Evolutionary conservation across 768 basidiomycete genomes (phyloP), one percentile per base, ranked within the genome.

Genomic region (Baorangia bicolor): DNA sequence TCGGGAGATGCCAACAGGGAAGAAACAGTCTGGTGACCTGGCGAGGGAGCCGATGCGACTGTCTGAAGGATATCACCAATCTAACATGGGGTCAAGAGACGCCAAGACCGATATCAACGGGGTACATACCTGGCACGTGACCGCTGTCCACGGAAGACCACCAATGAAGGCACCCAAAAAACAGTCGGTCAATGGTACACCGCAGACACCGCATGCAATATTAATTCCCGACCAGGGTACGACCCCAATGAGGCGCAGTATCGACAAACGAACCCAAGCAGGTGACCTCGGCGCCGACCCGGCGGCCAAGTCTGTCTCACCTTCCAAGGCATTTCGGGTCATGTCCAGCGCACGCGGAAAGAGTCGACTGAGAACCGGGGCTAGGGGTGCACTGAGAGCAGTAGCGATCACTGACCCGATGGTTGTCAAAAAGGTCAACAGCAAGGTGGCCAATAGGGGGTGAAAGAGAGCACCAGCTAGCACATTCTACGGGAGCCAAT

Each of bases 201-300:
- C 88, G 63, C 90, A 91, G 27, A 96, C 92, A 49, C 94, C 94
- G 72, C 90, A 96, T 42, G 94, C 94, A 55, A 98, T 90, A 71
- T 98, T 98, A 78, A 98, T 93, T 56, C 92, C 94, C 54, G 91
- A 92, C 95, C 95, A 98, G 6, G 95, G 95, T 4, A 97, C 92
- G 51, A 98, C 84, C 20, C 95, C 95, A 64, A 96, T 83, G 55
- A 96, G 85, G 46, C 95, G 85, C 59, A 98, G 81, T 55, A 96
- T 82, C 4, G 93, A 87, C 41, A 97, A 76, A 38, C 94, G 84
- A 41, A 94, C 86, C 94, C 95, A 97, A 3, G 86, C 66, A 23
- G 77, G 69, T 21, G 75, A 75, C 61, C 63, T 72, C 20, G 73
- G 37, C 35, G 69, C 63, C 53, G 71, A 65, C 38, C 77, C 74